These are phyloP conservation scores for Xerocomus potaroensis DNA, from an alignment of 768 basidiomycete species.

Conservation along the genomic window DNA sequence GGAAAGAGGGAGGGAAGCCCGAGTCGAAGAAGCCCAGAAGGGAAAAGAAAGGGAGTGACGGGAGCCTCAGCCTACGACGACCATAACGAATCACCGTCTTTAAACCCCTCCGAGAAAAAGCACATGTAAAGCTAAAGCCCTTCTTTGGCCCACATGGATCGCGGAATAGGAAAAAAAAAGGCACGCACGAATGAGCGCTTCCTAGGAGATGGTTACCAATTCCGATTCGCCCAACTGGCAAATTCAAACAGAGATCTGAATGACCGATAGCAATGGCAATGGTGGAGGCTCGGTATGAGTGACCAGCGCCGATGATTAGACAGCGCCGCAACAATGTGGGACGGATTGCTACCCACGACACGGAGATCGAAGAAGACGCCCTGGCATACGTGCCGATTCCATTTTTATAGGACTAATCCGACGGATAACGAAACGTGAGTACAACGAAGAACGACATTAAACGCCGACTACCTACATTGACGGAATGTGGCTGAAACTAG, in stretches of 20 bases:
- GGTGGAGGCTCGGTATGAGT: neutral
- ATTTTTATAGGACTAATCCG: neutral
- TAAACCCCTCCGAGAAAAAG: neutral
- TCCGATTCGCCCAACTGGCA: slow-evolving; percentile 17
- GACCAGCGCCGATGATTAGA: neutral
- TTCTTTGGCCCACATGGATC: slow-evolving; percentile 8
- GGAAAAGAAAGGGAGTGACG: neutral
- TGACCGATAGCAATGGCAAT: neutral
- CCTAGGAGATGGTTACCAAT: neutral
- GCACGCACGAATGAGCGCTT: neutral
- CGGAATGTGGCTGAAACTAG: too few species aligned
- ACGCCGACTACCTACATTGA: too few species aligned
- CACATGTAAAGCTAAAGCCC: slow-evolving; percentile 14
- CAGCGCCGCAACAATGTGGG: neutral
- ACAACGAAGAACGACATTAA: neutral
- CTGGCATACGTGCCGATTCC: neutral
- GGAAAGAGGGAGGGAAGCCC: neutral
- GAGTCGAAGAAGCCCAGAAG: neutral
- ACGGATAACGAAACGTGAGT: neutral
- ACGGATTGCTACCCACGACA: neutral
- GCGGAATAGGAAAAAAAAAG: slow-evolving; percentile 1
- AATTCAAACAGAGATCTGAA: too few species aligned
- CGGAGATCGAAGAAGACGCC: neutral
- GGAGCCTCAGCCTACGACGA: neutral
- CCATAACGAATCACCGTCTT: neutral